Percentiles rank a stretch among this genome's conserved stretches.
These are phyloP conservation scores for Exidia glandulosa DNA, from an alignment of 768 basidiomycete species.

Conservation along the genomic window DNA sequence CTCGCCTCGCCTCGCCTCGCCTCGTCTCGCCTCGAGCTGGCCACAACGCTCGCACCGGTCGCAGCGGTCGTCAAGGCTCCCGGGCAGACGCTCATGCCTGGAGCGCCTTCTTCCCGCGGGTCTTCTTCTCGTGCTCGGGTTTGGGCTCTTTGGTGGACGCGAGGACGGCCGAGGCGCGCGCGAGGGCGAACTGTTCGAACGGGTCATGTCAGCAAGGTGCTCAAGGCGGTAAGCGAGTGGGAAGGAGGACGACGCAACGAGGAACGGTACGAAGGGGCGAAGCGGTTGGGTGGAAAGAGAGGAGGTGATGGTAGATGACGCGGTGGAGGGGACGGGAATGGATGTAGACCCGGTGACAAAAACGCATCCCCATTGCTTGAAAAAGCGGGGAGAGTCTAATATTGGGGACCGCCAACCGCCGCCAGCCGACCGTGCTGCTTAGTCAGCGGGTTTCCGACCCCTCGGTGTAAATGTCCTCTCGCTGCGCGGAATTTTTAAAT, in stretches of 20 bases:
- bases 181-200: conserved; percentile 50
- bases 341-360: conserved; percentile 49
- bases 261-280: neutral
- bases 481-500: too few relatives aligned
- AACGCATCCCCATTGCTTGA: conserved; percentile 52
- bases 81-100: neutral
- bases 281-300: neutral
- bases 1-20: too few relatives aligned
- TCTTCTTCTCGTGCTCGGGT: conserved; percentile 53
- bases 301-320: conserved; percentile 3
- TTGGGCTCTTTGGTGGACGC: conserved; percentile 57
- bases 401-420: neutral
- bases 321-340: conserved; percentile 30
- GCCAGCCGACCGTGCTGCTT: too few relatives aligned
- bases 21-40: too few relatives aligned
- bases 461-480: too few relatives aligned
- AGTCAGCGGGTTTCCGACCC: too few relatives aligned
- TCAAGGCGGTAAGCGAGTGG: too few relatives aligned
- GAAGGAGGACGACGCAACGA: too few relatives aligned
- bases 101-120: conserved; percentile 55
- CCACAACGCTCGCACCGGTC: too few relatives aligned
- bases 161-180: conserved; percentile 63
- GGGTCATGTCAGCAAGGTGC: neutral
- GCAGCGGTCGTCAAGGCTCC: too few relatives aligned
- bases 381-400: conserved; percentile 21